Evolutionary conservation across 2,329 filamentous ascomycete species (phyloP), one percentile per base, ranked within the genome.

Genomic region (Colletotrichum viniferum): DNA sequence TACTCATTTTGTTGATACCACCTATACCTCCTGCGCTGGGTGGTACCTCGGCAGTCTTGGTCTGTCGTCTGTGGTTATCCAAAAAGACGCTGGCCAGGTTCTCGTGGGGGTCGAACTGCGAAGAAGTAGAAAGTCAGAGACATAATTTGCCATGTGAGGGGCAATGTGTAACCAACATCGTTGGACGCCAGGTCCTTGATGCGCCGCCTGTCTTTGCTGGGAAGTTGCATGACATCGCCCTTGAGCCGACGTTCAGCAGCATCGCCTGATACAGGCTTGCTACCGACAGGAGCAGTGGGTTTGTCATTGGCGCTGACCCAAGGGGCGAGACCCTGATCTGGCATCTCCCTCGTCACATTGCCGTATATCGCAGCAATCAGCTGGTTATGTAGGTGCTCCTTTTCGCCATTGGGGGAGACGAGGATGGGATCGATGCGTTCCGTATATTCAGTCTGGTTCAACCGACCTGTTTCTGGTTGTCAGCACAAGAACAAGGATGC

Each of bases 271-370:
- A 91, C 88, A 26, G 91, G 90, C 81, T 94, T 94, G 78, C 86
- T 89, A 77, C 90, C 89, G 36, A 89, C 85, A 56, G 87, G 87
- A 13, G 89, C 85, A 21, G 88, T 84, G 21, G 92, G 92, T 79
- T 94, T 94, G 79, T 94, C 92, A 80, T 94, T 93, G 70, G 92
- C 92, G 82, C 92, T 93, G 81, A 94, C 92, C 92, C 92, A 94
- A 76, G 91, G 91, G 63, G 92, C 92, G 80, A 93, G 89, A 79
- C 92, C 92, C 81, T 88, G 88, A 78, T 94, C 92, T 74, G 92
- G 92, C 87, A 93, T 90, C 81, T 94, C 92, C 73, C 92, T 87
- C 43, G 92, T 93, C 76, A 93, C 90, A 87, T 94, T 94, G 80
- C 89, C 91, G 82, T 92, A 92, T 79, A 94, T 91, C 71, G 91